A percentile compares a stretch with the other conserved stretches of the same genome.
These are phyloP conservation scores for Acacia confusa DNA, from an alignment of 306 rosid genomes.

Conservation along the genomic window DNA sequence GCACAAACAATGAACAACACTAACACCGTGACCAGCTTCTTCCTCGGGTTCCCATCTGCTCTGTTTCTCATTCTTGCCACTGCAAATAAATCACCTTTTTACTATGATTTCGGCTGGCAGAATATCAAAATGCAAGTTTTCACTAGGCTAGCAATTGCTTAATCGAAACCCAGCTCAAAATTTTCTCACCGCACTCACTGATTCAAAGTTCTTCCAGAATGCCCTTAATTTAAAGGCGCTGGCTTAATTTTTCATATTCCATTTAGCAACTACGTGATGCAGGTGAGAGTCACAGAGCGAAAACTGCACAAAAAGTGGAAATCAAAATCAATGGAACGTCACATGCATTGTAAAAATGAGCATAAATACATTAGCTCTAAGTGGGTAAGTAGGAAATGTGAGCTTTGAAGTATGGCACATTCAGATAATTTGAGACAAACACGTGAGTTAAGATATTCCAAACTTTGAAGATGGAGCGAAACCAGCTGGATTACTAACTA, in stretches of 20 bases:
- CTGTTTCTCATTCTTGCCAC: conserved; percentile 67
- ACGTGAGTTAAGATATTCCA: conserved; percentile 1
- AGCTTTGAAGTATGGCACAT: background rate
- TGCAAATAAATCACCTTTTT: conserved; percentile 33
- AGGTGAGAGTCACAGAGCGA: conserved; percentile 24
- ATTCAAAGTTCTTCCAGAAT: conserved; percentile 24
- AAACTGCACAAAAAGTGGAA: conserved; percentile 33
- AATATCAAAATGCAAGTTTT: background rate
- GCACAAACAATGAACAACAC: conserved; percentile 59
- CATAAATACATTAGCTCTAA: conserved; percentile 14
- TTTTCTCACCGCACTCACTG: conserved; percentile 41
- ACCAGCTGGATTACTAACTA: conserved; percentile 3
- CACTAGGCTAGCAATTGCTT: conserved; percentile 22
- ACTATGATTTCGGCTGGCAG: conserved; percentile 30
- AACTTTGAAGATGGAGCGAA: conserved; percentile 1
- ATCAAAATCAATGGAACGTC: conserved; percentile 33
- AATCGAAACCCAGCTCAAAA: conserved; percentile 17
- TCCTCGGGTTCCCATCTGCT: conserved; percentile 62
- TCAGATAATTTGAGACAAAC: background rate
- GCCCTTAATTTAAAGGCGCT: conserved; percentile 12
- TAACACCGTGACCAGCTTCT: conserved; percentile 49
- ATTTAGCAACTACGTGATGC: conserved; percentile 15
- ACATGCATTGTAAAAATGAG: conserved; percentile 9
- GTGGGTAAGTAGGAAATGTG: conserved; percentile 12
- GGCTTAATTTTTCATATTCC: conserved; percentile 27